These are phyloP conservation scores for Rhynchospora pubera DNA, from an alignment of 176 grass and related monocot genomes.

Conservation along the genomic window DNA sequence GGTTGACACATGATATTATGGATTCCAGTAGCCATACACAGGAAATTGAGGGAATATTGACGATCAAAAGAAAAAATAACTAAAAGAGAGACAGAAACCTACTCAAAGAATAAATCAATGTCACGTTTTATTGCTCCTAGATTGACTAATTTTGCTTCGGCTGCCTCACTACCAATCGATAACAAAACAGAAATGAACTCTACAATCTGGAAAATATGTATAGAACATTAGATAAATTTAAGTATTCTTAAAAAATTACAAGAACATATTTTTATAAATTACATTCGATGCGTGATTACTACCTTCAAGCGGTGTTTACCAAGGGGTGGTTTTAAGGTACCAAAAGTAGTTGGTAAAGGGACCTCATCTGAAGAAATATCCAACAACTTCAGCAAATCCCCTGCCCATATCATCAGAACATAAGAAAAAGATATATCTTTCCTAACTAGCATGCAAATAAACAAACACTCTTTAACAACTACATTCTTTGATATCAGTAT, in stretches of 20 bases:
- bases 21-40: neutral
- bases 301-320: constrained; percentile 91
- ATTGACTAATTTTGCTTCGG: constrained; percentile 57
- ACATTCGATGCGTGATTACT: neutral
- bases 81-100: constrained; percentile 33
- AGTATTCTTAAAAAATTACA: constrained; percentile 12
- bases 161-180: constrained; percentile 75
- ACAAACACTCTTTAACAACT: neutral
- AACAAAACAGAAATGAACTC: constrained; percentile 95
- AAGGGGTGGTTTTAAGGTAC: constrained; percentile 64
- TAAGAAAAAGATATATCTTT: neutral
- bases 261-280: neutral
- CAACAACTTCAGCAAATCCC: constrained; percentile 73
- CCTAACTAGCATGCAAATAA: neutral
- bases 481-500: neutral
- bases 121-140: constrained; percentile 66
- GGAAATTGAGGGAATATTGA: neutral
- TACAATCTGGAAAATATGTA: constrained; percentile 66
- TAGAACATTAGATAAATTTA: constrained; percentile 22
- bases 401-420: constrained; percentile 30
- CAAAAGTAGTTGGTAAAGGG: constrained; percentile 65
- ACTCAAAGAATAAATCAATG: constrained; percentile 97
- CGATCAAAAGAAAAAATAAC: neutral
- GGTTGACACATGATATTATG: neutral
- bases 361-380: constrained; percentile 64